Evolutionary conservation across 2,329 filamentous ascomycete species (phyloP).

Genomic region (Tolypocladium ophioglossoides): DNA sequence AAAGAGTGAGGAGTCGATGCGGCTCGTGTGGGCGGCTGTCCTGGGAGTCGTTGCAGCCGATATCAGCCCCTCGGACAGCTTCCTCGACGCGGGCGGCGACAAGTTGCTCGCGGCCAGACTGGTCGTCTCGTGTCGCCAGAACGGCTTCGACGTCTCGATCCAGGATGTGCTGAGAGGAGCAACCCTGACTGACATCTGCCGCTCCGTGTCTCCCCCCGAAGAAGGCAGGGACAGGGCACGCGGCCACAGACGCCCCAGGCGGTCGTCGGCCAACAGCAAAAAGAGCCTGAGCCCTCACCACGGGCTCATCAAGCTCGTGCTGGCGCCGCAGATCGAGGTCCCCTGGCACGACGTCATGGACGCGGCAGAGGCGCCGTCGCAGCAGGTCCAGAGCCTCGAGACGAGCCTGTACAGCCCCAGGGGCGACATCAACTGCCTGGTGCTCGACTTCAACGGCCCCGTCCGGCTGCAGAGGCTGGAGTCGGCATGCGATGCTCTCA

Average conservation of each 20-base stretch:
- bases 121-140: constrained; percentile 31
- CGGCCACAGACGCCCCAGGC: not conserved
- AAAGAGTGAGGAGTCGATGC: constrained; percentile 34
- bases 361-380: constrained; percentile 34
- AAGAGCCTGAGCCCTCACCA: constrained; percentile 13
- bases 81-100: constrained; percentile 36
- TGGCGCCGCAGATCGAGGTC: constrained; percentile 32
- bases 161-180: constrained; percentile 29
- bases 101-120: constrained; percentile 32
- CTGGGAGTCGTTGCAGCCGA: constrained; percentile 26
- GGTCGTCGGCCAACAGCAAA: not conserved
- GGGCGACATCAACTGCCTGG: constrained; percentile 36
- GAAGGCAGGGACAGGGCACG: constrained; percentile 5
- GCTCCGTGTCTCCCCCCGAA: constrained; percentile 12
- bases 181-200: constrained; percentile 35
- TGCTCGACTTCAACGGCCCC: constrained; percentile 35
- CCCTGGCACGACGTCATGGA: constrained; percentile 33
- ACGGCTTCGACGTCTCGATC: constrained; percentile 29
- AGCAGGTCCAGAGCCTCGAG: constrained; percentile 38
- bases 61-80: constrained; percentile 32
- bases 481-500: constrained; percentile 33
- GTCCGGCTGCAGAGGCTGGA: constrained; percentile 32
- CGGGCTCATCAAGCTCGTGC: constrained; percentile 26
- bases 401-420: constrained; percentile 31
- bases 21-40: constrained; percentile 35